Percentiles rank a stretch among this genome's conserved stretches.
Evolutionary conservation across 1,139 yeast species (phyloP).

Genomic region (Debaryomyces fabryi): DNA sequence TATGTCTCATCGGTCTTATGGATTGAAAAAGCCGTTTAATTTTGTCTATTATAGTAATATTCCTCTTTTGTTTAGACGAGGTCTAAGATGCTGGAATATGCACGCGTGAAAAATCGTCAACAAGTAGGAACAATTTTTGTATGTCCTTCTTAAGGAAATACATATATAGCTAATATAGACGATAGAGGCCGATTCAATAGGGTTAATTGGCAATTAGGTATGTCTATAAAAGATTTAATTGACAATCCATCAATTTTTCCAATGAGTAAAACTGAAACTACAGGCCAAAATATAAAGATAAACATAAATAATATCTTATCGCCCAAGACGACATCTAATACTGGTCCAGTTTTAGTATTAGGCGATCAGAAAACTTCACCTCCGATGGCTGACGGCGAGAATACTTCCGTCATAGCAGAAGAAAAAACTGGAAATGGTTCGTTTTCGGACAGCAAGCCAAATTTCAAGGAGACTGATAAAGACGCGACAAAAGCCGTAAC

Average conservation of each 20-base stretch:
- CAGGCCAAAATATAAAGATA: neutral
- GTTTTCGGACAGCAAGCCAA: neutral
- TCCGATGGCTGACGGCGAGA: neutral
- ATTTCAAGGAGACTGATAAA: neutral
- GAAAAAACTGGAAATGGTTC: neutral
- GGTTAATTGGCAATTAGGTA: neutral
- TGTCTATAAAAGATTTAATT: neutral
- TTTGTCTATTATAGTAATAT: neutral
- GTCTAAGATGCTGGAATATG: neutral
- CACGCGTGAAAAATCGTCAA: constrained; percentile 7
- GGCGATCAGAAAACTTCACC: neutral
- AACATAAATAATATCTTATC: neutral
- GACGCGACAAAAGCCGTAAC: neutral
- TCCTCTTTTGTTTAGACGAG: neutral
- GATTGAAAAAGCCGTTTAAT: neutral
- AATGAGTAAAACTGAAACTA: neutral
- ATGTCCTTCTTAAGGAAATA: neutral
- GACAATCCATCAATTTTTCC: constrained; percentile 1
- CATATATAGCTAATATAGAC: neutral
- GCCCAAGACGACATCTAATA: neutral
- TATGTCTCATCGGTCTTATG: neutral
- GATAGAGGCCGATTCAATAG: neutral
- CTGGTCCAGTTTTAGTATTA: neutral
- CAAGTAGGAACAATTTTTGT: neutral
- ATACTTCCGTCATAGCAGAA: neutral